Evolutionary conservation across 1,139 yeast species (phyloP), one percentile per base, ranked within the genome.

Genomic region (Geotrichum histeridarum): DNA sequence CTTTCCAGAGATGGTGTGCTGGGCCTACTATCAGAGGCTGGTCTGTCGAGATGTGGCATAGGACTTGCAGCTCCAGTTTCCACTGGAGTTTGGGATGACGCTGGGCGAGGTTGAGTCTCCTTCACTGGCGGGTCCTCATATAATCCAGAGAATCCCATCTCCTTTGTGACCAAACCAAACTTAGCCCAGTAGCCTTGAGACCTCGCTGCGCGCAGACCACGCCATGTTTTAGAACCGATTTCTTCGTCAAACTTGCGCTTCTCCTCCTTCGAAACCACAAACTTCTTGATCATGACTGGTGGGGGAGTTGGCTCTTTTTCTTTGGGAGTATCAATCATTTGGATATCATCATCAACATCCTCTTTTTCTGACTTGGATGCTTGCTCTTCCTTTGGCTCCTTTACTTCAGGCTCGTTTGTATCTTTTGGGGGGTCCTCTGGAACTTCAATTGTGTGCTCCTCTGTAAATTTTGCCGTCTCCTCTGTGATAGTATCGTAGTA

Each of bases 191-290:
- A 45, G 1, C 70, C 70, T 27, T 60, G 63, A 17, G 60, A 64
- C 31, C 72, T 53, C 15, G 71, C 70, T 2, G 71, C 68, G 14
- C 72, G 59, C 22, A 69, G 56, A 2, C 71, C 72, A 43, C 69
- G 58, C 72, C 72, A 69, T 2, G 61, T 66, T 15, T 59, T 54
- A 3, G 69, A 64, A 1, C 65, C 64, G n/a, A 59, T 35, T 17
- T 43, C 42, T 33, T 60, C 59, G 18, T 47, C 53, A 9, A 45
- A 41, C 33, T 56, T 56, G 14, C 51, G 52, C 31, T 15, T 49
- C 31, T 54, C 60, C 8, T 39, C 48, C 14, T 39, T 38, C 11
- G 46, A 36, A 11, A 52, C 51, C 32, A 47, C 35, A 14, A 50
- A 15, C 36, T 46, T 41, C n/a, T 47, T 50, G 8, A 36, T 36